A percentile compares a stretch with the other conserved stretches of the same genome.
Evolutionary conservation across 257 asterid species (phyloP).

Genomic region (Haberlea rhodopensis): DNA sequence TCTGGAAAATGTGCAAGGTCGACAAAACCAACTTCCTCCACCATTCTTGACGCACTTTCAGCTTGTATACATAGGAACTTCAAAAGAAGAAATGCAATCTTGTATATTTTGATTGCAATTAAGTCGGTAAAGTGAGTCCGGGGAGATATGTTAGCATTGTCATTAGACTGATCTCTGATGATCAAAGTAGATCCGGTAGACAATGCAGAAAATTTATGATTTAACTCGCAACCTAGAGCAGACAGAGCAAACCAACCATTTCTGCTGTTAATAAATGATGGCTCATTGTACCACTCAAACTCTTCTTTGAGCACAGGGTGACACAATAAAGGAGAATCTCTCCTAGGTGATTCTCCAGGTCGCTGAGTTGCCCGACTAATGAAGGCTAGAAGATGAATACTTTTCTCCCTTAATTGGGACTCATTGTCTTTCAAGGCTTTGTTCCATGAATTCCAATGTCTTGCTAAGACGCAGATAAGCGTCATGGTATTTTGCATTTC

Average conservation of each 20-base stretch:
- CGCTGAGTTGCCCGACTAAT: slow-evolving; percentile 74
- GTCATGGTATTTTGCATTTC: slow-evolving; percentile 74
- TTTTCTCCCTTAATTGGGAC: slow-evolving; percentile 77
- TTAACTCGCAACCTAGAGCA: slow-evolving; percentile 64
- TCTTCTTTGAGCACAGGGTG: slow-evolving; percentile 74
- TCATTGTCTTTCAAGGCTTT: slow-evolving; percentile 65
- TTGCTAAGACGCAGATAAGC: slow-evolving; percentile 73
- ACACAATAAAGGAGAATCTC: slow-evolving; percentile 58
- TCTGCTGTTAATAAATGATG: slow-evolving; percentile 66
- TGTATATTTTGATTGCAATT: slow-evolving; percentile 69
- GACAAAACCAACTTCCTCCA: slow-evolving; percentile 84
- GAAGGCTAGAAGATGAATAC: slow-evolving; percentile 83
- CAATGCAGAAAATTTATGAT: slow-evolving; percentile 41
- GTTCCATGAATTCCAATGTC: slow-evolving; percentile 68
- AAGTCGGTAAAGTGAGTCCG: slow-evolving; percentile 69
- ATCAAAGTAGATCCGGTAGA: slow-evolving; percentile 46
- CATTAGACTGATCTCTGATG: slow-evolving; percentile 52
- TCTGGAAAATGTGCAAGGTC: slow-evolving; percentile 88
- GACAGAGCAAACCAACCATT: slow-evolving; percentile 93
- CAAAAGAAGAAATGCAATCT: slow-evolving; percentile 67
- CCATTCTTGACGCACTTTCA: slow-evolving; percentile 71
- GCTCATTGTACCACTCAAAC: slow-evolving; percentile 65
- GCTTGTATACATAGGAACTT: slow-evolving; percentile 81
- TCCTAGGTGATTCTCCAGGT: slow-evolving; percentile 57
- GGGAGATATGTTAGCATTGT: slow-evolving; percentile 27